Percentiles rank a stretch among this genome's conserved stretches.
Conservation (phyloP, 1,284 basidiomycete genomes). For the Malassezia sympodialis region DNA sequence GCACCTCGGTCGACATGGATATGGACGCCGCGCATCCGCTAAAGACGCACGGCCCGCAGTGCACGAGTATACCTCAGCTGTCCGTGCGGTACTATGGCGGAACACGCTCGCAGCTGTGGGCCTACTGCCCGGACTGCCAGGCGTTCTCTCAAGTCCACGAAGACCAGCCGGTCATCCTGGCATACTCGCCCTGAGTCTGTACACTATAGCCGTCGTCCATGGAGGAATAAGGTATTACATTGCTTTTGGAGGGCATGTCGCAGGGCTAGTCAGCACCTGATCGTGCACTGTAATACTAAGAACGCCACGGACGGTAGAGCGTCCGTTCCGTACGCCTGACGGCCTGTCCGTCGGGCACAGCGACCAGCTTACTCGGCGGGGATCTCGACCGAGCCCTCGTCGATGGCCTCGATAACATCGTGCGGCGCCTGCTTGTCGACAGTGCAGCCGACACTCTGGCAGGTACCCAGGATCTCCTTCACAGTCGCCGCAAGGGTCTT, state of each 20-base stretch:
- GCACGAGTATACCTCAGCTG: conserved; percentile 35
- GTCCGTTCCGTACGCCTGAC: neutral
- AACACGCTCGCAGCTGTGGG: conserved; percentile 30
- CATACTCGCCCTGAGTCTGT: conserved; percentile 9
- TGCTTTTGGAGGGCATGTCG: conserved; percentile 14
- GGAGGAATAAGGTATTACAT: conserved; percentile 16
- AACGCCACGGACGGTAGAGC: neutral
- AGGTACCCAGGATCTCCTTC: conserved; percentile 57
- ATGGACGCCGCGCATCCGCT: conserved; percentile 21
- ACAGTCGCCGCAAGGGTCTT: conserved; percentile 79
- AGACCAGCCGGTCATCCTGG: conserved; percentile 5
- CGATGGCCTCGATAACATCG: conserved; percentile 90
- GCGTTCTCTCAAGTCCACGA: conserved; percentile 17
- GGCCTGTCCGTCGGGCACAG: neutral
- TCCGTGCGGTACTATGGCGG: conserved; percentile 30
- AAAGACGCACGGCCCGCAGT: conserved; percentile 25
- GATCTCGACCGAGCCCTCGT: conserved; percentile 74
- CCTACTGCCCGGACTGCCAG: conserved; percentile 26
- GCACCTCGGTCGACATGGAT: neutral
- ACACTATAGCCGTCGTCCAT: neutral
- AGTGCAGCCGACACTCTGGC: conserved; percentile 88
- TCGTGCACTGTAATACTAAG: conserved; percentile 15
- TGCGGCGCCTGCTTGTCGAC: conserved; percentile 87
- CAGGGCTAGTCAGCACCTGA: neutral
- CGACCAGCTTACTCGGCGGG: conserved; percentile 35